Evolutionary conservation across 1,284 basidiomycete genomes (phyloP), one percentile per base, ranked within the genome.

Genomic region (Marasmius fiardii): DNA sequence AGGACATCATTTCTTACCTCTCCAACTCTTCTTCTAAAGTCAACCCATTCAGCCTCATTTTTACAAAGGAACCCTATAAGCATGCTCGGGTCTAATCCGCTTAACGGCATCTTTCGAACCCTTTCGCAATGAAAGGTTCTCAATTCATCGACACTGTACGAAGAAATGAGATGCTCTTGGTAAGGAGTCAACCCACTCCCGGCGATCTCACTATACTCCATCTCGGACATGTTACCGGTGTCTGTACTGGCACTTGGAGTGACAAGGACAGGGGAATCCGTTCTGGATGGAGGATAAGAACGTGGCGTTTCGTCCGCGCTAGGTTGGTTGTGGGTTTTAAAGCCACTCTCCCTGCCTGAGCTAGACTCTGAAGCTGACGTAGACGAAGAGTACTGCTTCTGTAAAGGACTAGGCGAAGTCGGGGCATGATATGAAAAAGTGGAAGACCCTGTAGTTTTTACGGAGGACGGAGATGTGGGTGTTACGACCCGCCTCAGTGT

Each of bases 41-140:
- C 93, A 14, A 78, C 71, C 87, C 94, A 96, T 53, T 96, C 93
- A 20, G 71, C 75, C 70, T 94, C 89, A 66, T 91, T 83, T 61
- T 82, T 82, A 66, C 90, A 88, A 61, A 98, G 68, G 70, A 99
- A 98, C 16, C 95, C 95, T 53, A 98, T 78, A 8, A 99, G 76
- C 96, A 99, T 98, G 65, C 93, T 96, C 11, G 97, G 96, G 68
- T 98, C 96, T 52, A 99, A 73, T n/a, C 88, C 87, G 37, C 85
- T 84, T 47, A 98, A 73, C 0, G 90, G 89, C 92, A 98, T 95
- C 80, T 95, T 95, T 67, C 93, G 81, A 43, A 98, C 88, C 20
- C 89, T 85, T 24, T 98, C 95, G 68, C 93, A 95, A 70, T 98
- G 96, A 77, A 94, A 99, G 2, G 93, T 95, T 61, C 81, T 81